Evolutionary conservation across 352 stramenopile genomes (phyloP), one percentile per base, ranked within the genome.

Genomic region (Phytophthora idaei): DNA sequence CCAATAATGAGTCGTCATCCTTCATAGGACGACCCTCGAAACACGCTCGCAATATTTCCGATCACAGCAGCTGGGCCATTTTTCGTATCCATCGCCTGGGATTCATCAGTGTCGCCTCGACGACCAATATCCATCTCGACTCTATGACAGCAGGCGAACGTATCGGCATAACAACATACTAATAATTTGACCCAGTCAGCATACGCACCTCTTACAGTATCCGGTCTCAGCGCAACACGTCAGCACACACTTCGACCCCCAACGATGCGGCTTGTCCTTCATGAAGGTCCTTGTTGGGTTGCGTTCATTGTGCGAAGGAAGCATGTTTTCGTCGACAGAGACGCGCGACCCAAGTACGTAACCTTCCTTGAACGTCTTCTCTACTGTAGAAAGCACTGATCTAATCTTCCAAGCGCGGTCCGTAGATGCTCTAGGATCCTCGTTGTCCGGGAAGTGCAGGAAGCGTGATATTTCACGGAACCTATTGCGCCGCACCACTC

Each of bases 331-430:
- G 28, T 66, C 56, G 12, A 71, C 60, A 2, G 57, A 14, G 0
- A 71, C n/a, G 2, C 37, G 32, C 1, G 45, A 39, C 3, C 44
- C 57, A 0, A 64, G 36, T 1, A 57, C 46, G 29, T 60, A 71
- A 0, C 17, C 0, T 21, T 21, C 17, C 17, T 21, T 21, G 17
- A 21, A 21, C 17, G 17, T 21, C 17, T 21, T 56, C 49, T 61
- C 47, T 8, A 65, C 10, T 6, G 14, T 12, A 0, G 37, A 39
- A 0, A 71, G 21, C 1, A 71, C 34, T 3, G n/a, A 45, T 1
- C 49, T 45, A 4, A 63, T 27, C 21, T 67, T 71, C 51, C 64
- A 71, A 2, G 57, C 57, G n/a, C 51, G 31, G 27, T 67, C 51
- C 7, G 5, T 53, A 3, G 28, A 3, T 27, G 54, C 54, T 15